Evolutionary conservation across 768 basidiomycete genomes (phyloP), one percentile per base, ranked within the genome.

Genomic region (Obba rivulosa): DNA sequence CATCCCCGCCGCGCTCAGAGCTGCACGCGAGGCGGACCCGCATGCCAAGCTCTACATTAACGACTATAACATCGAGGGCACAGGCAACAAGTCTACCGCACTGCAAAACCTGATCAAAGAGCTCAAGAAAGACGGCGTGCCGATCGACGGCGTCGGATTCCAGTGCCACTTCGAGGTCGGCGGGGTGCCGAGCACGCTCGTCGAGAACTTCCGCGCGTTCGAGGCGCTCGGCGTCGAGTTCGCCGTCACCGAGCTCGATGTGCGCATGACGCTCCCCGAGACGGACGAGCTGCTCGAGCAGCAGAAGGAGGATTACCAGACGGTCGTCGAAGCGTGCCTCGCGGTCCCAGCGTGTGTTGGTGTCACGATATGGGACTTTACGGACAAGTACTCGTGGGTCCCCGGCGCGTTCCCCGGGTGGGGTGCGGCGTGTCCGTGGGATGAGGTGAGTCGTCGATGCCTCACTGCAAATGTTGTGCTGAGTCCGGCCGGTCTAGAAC

Each of bases 211-310:
- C 48, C 59, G 73, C 51, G 68, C 73, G 43, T 77, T 84, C 58
- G 72, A 76, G 11, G 73, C 73, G 13, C 74, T 83, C 22, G 81
- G 84, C 4, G 66, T 85, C 37, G 83, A 85, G 55, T 78, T 84
- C 21, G 82, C 81, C 9, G 75, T 84, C 55, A 85, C 83, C 2
- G 83, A 84, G 59, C 73, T 85, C 43, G 83, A 85, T 57, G 79
- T 79, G 55, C 71, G 82, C 42, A 80, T 82, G 70, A 70, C 69
- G 8, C 66, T 78, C 10, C 81, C 81, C 14, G 71, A 66, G 11
- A 79, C 78, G 3, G 54, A 62, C 8, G 74, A 72, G 1, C 65
- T 74, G 31, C 67, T 78, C 28, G 68, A 64, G 24, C 79, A 82
- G 58, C 81, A 85, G 57, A 67, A 74, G 59, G 67, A 64, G 51